Evolutionary conservation across 495 filamentous ascomycete species (phyloP).

Genomic region (Penicillium goetzii): DNA sequence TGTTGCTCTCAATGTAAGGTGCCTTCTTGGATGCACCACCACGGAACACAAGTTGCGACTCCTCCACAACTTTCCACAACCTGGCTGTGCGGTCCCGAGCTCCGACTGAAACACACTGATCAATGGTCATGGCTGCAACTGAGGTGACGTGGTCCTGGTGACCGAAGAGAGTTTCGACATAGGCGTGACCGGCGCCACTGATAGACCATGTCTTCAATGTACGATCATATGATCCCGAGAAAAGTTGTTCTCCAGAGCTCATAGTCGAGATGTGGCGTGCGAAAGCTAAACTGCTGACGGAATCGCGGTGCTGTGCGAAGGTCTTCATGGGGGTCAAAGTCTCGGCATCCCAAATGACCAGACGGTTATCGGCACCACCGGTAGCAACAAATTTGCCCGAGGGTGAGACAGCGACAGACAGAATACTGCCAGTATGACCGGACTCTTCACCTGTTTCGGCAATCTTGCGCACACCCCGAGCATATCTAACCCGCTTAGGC

Average conservation of each 20-base stretch:
- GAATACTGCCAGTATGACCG: conserved; percentile 75
- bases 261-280: conserved; percentile 70
- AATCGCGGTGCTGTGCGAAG: conserved; percentile 89
- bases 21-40: conserved; percentile 66
- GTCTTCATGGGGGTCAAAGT: conserved; percentile 76
- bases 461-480: conserved; percentile 65
- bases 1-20: conserved; percentile 74
- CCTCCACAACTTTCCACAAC: conserved; percentile 95
- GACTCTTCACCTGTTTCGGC: conserved; percentile 64
- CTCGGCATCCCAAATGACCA: conserved; percentile 85
- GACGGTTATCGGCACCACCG: conserved; percentile 76
- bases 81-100: conserved; percentile 90
- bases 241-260: conserved; percentile 76
- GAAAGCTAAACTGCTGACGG: conserved; percentile 82
- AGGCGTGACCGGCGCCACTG: conserved; percentile 61
- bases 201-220: conserved; percentile 89
- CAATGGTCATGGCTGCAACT: conserved; percentile 78
- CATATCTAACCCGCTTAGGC: conserved; percentile 71
- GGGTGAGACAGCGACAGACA: conserved; percentile 82
- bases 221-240: conserved; percentile 83
- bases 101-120: conserved; percentile 89
- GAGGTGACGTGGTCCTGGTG: conserved; percentile 90
- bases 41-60: conserved; percentile 92
- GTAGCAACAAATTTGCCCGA: conserved; percentile 91
- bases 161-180: conserved; percentile 93